Conservation (phyloP, 2,329 filamentous ascomycete species). For the Penicillium carneum region DNA sequence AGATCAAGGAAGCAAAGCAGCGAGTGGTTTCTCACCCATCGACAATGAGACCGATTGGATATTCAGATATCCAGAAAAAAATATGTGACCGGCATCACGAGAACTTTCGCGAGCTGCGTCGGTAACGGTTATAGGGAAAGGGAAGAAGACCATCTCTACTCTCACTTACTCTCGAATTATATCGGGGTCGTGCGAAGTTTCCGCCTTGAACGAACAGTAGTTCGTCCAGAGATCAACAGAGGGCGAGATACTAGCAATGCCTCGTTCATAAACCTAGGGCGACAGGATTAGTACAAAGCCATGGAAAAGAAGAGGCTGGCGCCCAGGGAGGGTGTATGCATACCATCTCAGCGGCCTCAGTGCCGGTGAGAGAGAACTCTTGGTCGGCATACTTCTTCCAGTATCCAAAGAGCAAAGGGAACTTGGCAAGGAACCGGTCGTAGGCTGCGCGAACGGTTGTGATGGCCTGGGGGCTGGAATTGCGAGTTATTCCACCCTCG, state of each 20-base stretch:
- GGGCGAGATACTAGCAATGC: slow-evolving; percentile 87
- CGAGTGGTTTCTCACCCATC: slow-evolving; percentile 72
- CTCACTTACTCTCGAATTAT: slow-evolving; percentile 99
- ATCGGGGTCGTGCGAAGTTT: slow-evolving; percentile 92
- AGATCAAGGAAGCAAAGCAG: slow-evolving; percentile 60
- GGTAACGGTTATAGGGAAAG: slow-evolving; percentile 64
- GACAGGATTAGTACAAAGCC: slow-evolving; percentile 10
- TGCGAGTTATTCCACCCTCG: slow-evolving; percentile 92
- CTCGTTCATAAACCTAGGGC: slow-evolving; percentile 86
- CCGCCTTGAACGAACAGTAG: slow-evolving; percentile 97
- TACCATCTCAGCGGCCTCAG: slow-evolving; percentile 96
- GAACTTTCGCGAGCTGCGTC: slow-evolving; percentile 49
- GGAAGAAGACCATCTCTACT: slow-evolving; percentile 69
- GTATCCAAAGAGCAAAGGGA: slow-evolving; percentile 94
- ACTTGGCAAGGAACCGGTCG: slow-evolving; percentile 91
- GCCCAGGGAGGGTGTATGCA: slow-evolving; percentile 35
- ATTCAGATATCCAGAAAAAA: slow-evolving; percentile 43
- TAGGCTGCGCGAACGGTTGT: slow-evolving; percentile 85
- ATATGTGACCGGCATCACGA: slow-evolving; percentile 48
- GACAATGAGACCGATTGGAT: slow-evolving; percentile 51
- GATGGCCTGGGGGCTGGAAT: slow-evolving; percentile 93
- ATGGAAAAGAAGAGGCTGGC: background rate
- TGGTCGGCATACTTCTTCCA: slow-evolving; percentile 99
- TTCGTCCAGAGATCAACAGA: slow-evolving; percentile 97
- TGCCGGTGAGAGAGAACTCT: slow-evolving; percentile 95